These are phyloP conservation scores for Schizonepeta tenuifolia DNA, from an alignment of 257 asterid genomes.

Conservation along the genomic window DNA sequence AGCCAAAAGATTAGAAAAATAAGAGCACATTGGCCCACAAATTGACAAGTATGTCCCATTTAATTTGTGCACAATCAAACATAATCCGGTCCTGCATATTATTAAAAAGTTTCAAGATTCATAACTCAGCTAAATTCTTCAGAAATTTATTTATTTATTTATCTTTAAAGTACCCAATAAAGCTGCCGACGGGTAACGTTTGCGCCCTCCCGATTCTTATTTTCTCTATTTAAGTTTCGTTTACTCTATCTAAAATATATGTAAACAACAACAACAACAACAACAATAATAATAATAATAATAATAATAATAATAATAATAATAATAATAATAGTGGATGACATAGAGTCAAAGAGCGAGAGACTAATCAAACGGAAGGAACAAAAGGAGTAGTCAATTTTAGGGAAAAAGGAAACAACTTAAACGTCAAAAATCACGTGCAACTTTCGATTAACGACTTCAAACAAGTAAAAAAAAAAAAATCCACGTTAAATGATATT, in stretches of 20 bases:
- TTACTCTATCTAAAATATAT: too few species aligned
- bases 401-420: not conserved
- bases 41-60: slow-evolving; percentile 17
- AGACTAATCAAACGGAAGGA: not conserved
- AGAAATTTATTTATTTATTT: not conserved
- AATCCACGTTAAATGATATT: not conserved
- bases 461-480: not conserved
- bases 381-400: not conserved
- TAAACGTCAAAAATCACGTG: not conserved
- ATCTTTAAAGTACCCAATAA: not conserved
- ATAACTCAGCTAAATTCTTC: not conserved
- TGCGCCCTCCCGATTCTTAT: not conserved
- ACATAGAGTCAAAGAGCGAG: too few species aligned
- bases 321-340: too few species aligned
- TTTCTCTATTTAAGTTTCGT: not conserved
- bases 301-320: too few species aligned
- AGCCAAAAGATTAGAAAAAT: not conserved
- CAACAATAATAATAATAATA: too few species aligned
- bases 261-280: too few species aligned
- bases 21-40: not conserved
- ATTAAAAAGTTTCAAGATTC: not conserved
- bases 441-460: not conserved
- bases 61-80: slow-evolving; percentile 9
- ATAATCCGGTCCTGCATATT: not conserved
- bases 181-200: not conserved